Evolutionary conservation across 2,329 filamentous ascomycete species (phyloP).

Genomic region (Paraphaeosphaeria sporulosa): DNA sequence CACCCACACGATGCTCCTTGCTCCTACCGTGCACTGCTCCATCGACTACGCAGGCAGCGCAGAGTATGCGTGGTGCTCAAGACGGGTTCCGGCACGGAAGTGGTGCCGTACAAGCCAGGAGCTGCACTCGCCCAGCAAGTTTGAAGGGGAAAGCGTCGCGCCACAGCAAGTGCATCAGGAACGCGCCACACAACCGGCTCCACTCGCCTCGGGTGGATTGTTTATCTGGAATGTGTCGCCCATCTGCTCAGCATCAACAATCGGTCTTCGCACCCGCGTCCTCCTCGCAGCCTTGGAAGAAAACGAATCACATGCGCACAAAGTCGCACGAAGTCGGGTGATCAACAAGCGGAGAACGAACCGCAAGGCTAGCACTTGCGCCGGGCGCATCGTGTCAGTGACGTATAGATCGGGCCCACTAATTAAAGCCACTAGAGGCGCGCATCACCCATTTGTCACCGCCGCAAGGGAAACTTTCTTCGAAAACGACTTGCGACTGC

Average conservation of each 20-base stretch:
- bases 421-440: conserved; percentile 9
- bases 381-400: too few species aligned
- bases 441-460: neutral
- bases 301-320: conserved; percentile 3
- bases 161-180: neutral
- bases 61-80: neutral
- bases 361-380: neutral
- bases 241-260: neutral
- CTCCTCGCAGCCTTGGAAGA: neutral
- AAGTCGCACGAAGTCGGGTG: neutral
- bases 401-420: conserved; percentile 9
- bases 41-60: neutral
- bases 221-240: neutral
- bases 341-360: conserved; percentile 3
- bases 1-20: too few species aligned
- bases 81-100: conserved; percentile 10
- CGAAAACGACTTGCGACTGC: neutral
- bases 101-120: neutral
- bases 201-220: neutral
- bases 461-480: too few species aligned
- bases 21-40: too few species aligned
- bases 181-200: conserved; percentile 10
- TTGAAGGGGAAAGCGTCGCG: neutral
- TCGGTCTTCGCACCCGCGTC: neutral
- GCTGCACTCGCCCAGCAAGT: neutral